These are phyloP conservation scores for Chimonanthus salicifolius DNA, from an alignment of 164 flowering plant genomes.

Conservation along the genomic window DNA sequence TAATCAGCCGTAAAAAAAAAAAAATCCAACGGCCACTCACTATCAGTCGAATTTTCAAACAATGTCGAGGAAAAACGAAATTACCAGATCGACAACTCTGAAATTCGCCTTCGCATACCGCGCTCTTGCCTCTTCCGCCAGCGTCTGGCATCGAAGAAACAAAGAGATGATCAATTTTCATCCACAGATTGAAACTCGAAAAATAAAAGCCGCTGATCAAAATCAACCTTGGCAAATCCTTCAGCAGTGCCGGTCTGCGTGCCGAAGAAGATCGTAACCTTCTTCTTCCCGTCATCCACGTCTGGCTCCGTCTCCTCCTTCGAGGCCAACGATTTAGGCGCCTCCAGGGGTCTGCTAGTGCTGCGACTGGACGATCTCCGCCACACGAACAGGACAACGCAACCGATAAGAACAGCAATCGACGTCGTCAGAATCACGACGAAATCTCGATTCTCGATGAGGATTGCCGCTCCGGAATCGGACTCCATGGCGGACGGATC, in stretches of 20 bases:
- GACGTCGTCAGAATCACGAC: constrained; percentile 66
- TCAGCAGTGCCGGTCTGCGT: constrained; percentile 99
- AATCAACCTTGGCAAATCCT: constrained; percentile 90
- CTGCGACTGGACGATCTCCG: constrained; percentile 38
- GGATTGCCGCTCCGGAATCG: constrained; percentile 28
- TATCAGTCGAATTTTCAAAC: not conserved
- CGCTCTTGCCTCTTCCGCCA: constrained; percentile 79
- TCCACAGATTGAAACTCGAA: not conserved
- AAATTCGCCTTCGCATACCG: constrained; percentile 70
- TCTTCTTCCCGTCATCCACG: constrained; percentile 68
- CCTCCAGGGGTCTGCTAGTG: constrained; percentile 23
- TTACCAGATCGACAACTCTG: constrained; percentile 82
- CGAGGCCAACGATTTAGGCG: constrained; percentile 42
- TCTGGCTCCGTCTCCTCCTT: constrained; percentile 40
- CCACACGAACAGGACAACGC: constrained; percentile 51
- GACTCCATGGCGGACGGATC: constrained; percentile 38
- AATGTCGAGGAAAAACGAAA: not conserved
- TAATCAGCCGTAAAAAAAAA: not conserved
- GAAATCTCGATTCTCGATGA: constrained; percentile 57
- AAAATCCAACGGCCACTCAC: not conserved
- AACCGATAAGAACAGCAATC: constrained; percentile 71
- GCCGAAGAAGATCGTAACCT: constrained; percentile 84
- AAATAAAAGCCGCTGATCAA: not conserved
- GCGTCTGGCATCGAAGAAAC: constrained; percentile 38
- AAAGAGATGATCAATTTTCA: constrained; percentile 1